Evolutionary conservation across 2,329 filamentous ascomycete species (phyloP).

Genomic region (Ascochyta koolunga): DNA sequence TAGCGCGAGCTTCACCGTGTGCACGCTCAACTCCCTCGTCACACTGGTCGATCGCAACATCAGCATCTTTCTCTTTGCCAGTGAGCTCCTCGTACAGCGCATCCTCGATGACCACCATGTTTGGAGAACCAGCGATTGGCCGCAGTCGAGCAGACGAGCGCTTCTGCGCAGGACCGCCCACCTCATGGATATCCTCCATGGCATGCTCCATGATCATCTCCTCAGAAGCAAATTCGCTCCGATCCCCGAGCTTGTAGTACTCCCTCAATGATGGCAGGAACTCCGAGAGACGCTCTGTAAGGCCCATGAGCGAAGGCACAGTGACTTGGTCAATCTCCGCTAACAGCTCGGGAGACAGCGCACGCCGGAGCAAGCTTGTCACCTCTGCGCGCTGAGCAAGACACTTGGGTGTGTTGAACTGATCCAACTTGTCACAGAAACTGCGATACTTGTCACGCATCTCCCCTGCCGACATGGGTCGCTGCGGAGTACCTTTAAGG

Average conservation of each 20-base stretch:
- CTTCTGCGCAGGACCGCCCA: constrained; percentile 37
- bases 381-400: constrained; percentile 17
- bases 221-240: constrained; percentile 43
- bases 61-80: constrained; percentile 24
- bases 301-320: constrained; percentile 53
- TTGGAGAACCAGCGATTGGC: constrained; percentile 40
- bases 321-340: constrained; percentile 54
- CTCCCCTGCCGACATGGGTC: constrained; percentile 44
- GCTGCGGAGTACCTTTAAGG: constrained; percentile 40
- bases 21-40: constrained; percentile 11
- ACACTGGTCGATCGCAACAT: constrained; percentile 7
- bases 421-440: constrained; percentile 53
- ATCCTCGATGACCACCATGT: constrained; percentile 43
- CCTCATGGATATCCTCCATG: constrained; percentile 38
- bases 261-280: constrained; percentile 53
- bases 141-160: constrained; percentile 45
- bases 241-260: constrained; percentile 45
- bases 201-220: constrained; percentile 48
- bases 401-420: constrained; percentile 30
- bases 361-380: constrained; percentile 29
- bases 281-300: constrained; percentile 55
- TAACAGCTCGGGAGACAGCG: constrained; percentile 51
- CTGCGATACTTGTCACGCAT: constrained; percentile 54
- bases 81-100: constrained; percentile 42
- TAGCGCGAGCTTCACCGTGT: constrained; percentile 21